Evolutionary conservation across 164 flowering plant genomes (phyloP).

Genomic region (Liriodendron chinense): DNA sequence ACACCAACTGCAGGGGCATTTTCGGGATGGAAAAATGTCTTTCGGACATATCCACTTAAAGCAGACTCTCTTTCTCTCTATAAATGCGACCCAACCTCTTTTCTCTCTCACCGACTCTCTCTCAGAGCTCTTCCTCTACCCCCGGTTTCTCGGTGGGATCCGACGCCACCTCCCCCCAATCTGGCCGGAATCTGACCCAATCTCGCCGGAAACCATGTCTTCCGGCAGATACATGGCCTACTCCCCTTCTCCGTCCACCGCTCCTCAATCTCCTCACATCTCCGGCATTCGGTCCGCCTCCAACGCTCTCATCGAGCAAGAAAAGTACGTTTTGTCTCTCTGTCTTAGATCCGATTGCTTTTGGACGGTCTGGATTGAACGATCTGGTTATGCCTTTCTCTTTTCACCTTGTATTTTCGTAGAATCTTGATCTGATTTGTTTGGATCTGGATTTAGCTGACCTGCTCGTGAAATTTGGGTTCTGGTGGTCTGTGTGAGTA

Average conservation of each 20-base stretch:
- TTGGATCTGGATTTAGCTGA: background rate
- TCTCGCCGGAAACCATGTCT: constrained; percentile 40
- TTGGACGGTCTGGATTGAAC: background rate
- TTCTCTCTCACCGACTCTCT: constrained; percentile 28
- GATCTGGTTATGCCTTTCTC: background rate
- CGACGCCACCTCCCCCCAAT: background rate
- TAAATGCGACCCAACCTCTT: background rate
- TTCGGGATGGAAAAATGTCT: too few relatives aligned
- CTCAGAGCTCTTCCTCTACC: background rate
- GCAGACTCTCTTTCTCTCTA: background rate
- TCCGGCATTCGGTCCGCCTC: constrained; percentile 65
- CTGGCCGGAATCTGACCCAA: background rate
- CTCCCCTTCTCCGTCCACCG: constrained; percentile 85
- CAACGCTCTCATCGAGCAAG: constrained; percentile 67
- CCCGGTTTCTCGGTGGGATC: background rate
- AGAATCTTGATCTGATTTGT: background rate
- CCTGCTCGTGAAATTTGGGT: background rate
- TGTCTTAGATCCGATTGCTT: background rate
- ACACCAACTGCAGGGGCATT: too few relatives aligned
- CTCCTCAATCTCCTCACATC: constrained; percentile 83
- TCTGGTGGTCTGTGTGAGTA: background rate
- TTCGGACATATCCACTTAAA: background rate
- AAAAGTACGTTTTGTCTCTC: constrained; percentile 47
- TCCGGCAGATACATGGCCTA: constrained; percentile 89
- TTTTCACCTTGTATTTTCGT: background rate